phyloP scores from a whole-genome alignment of 305 asterid species.

The Fraxinus sp. region DNA sequence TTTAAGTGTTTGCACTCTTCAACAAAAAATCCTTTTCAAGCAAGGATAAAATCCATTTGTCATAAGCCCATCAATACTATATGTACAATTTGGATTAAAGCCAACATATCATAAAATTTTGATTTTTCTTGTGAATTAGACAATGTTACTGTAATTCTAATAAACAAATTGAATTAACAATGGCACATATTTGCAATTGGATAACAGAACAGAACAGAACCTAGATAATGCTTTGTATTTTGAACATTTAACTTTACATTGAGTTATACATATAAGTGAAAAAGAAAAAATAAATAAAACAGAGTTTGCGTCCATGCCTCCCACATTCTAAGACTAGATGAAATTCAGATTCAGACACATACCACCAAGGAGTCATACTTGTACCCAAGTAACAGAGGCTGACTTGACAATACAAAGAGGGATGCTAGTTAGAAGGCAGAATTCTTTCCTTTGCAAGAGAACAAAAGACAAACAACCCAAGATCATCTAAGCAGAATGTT shows the following conservation, averaged over 20 bases:
- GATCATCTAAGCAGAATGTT: background rate
- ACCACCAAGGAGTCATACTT: background rate
- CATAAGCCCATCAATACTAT: constrained; percentile 1
- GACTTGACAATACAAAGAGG: background rate
- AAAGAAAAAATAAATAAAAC: background rate
- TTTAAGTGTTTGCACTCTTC: background rate
- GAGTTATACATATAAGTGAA: background rate
- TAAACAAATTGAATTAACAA: constrained; percentile 1
- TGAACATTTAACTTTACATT: background rate
- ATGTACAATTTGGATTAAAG: background rate
- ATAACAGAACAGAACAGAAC: background rate
- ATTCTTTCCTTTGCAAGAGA: background rate
- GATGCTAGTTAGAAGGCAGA: background rate
- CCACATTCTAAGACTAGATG: background rate
- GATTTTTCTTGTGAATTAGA: background rate
- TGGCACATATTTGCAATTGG: constrained; percentile 9
- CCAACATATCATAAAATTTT: background rate
- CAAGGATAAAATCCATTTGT: background rate
- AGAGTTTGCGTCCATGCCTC: background rate
- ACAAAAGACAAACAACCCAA: background rate
- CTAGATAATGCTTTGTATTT: background rate
- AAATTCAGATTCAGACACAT: background rate
- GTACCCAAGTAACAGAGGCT: background rate
- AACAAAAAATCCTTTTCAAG: background rate
- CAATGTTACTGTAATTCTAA: constrained; percentile 11